Base-by-base conservation (phyloP, 225 moss, liverwort and hornwort species). In the Asterella californica region DNA sequence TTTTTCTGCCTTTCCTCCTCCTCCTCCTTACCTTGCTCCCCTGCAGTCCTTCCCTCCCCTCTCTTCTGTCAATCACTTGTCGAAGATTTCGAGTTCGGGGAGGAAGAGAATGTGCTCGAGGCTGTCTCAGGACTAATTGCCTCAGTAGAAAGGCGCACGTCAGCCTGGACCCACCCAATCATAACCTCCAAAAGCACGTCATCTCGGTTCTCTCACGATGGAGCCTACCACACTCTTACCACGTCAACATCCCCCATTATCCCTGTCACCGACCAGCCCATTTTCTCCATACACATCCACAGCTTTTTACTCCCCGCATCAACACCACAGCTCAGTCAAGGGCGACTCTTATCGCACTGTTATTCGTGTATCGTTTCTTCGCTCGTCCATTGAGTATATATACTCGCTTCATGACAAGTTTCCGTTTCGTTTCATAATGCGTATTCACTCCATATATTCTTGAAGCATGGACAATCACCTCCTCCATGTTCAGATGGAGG, bases 1-100 rank as follows among this genome's bases (percentile, higher is more conserved):
- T 14, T 48, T 47, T 27, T 50, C 72, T 73, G 72, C 47, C 48
- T 74, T 74, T 53, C 74, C 74, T 74, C 74, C 33, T 46, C n/a
- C 10, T 46, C n/a, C 46, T 48, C 47, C 47, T 46, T 36, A 2
- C n/a, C 71, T 22, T 42, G 53, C 27, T 21, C 3, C 67, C 10
- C 52, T 71, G 7, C 59, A 22, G 22, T 19, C 25, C 70, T 15
- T 70, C 45, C 46, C 70, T 46, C 19, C n/a, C 22, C 70, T 52
- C 6, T 33, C 32, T 53, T 27, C 0, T 27, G 49, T 73, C 14
- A 15, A 27, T 73, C 50, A 50, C 29, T 22, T 69, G n/a, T n/a
- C n/a, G n/a, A n/a, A n/a, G n/a, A n/a, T n/a, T 70, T 2, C 38
- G 42, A 19, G 24, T 46, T n/a, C 47, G n/a, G 15, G 47, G 47